Conservation (phyloP, 495 filamentous ascomycete genomes). For the Xylaria telfairii region DNA sequence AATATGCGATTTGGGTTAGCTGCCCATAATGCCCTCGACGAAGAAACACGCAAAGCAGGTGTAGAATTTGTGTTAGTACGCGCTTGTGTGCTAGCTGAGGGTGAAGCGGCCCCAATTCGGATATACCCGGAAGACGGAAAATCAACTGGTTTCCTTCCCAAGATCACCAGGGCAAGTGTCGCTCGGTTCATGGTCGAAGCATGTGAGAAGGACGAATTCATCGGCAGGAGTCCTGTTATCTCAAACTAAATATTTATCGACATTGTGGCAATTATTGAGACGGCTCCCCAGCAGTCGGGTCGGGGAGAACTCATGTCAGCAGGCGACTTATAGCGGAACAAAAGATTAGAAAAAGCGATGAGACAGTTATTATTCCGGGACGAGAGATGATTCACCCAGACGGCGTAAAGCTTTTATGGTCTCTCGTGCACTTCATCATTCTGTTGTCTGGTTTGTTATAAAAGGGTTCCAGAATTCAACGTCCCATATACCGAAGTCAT, state of each 20-base stretch:
- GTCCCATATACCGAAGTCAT: conserved; percentile 36
- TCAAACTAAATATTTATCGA: conserved; percentile 36
- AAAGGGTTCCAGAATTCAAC: conserved; percentile 37
- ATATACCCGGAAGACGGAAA: conserved; percentile 27
- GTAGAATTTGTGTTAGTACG: conserved; percentile 26
- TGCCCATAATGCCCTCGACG: conserved; percentile 27
- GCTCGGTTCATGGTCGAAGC: conserved; percentile 52
- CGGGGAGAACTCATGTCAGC: background rate
- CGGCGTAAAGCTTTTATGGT: background rate
- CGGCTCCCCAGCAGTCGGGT: background rate
- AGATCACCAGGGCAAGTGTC: conserved; percentile 49
- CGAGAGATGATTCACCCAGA: background rate
- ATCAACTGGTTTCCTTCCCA: conserved; percentile 15
- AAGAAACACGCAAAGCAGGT: conserved; percentile 19
- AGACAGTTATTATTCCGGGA: background rate
- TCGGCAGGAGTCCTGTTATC: conserved; percentile 48
- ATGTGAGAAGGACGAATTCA: conserved; percentile 42
- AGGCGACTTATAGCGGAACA: background rate
- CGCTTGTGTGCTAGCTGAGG: conserved; percentile 26
- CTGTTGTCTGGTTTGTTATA: conserved; percentile 4
- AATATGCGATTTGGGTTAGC: conserved; percentile 22
- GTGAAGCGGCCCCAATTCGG: conserved; percentile 21
- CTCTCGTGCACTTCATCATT: background rate
- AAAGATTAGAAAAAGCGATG: background rate
- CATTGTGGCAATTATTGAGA: background rate